Base-by-base conservation (phyloP, 2,329 filamentous ascomycete species). In the Bipolaris victoriae region DNA sequence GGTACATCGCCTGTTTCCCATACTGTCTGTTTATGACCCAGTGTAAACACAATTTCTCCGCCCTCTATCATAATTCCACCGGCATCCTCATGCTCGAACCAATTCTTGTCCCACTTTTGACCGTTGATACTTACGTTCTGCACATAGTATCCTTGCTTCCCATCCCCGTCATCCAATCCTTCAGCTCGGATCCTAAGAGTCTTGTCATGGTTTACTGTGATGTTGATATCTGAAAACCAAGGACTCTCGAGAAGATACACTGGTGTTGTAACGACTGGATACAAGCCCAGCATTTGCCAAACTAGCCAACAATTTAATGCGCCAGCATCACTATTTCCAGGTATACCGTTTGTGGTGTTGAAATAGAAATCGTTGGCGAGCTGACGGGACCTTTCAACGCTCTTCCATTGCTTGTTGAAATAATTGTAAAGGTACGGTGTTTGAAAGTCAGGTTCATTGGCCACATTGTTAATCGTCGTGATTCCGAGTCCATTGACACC, bases 61-160 rank as follows among this genome's bases (percentile, higher is more conserved):
- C 74, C 74, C 6, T 71, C 44, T 1, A 55, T 67, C 72, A 76
- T 75, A 20, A 75, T 70, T 0, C 67, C 70, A 1, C 66, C 71
- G 0, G 58, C 68, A 65, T 86, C 81, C 1, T 79, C 77, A 66
- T 86, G 83, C 53, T 80, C 77, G 16, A 86, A 77, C 84, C 84
- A 86, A 52, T 83, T 86, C 72, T 78, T 80, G 0, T 74, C 64
- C 84, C 83, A 86, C 0, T 54, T 2, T 51, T 82, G 55, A 0
- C 82, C 83, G 56, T 86, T 86, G 36, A 86, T 80, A 52, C 73
- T 81, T 1, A 86, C 73, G 2, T 77, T 77, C 63, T 86, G 82
- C 5, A 87, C 80, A 57, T 81, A 87, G 40, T 78, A 81, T 2
- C 79, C 79, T 2, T 80, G 68, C 3, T 75, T 70, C 1, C 75